Evolutionary conservation across 208 protist genomes (phyloP), one percentile per base, ranked within the genome.

Genomic region (Trypanosomatidae sp.): DNA sequence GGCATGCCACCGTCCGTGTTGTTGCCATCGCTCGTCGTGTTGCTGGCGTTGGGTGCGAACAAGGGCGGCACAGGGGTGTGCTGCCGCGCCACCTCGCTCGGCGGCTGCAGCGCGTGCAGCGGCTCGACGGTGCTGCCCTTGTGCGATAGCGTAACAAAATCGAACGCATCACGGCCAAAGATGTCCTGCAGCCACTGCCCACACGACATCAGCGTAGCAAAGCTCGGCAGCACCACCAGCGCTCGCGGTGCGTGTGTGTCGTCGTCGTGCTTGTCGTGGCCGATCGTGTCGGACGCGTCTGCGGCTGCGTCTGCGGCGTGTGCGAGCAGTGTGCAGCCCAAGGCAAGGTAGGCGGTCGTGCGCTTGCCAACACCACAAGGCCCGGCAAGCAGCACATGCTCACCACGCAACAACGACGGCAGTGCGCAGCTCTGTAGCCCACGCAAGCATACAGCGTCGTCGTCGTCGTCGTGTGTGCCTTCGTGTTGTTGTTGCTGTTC

Each of bases 91-190:
- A 35, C n/a, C 11, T 35, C 11, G 11, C n/a, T 35, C 11, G 30
- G 11, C n/a, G 11, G 11, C n/a, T n/a, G 11, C 30, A 35, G 30
- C 30, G n/a, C n/a, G n/a, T 35, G 30, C 11, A 35, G n/a, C 30
- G 30, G 30, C 30, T 35, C 11, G 11, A 35, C 11, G 11, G 30
- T 15, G 11, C 11, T 35, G n/a, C 30, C n/a, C 15, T 5, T 37
- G 6, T 18, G 41, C 25, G 2, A 13, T 38, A 88, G 62, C 1
- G 67, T 80, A 32, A 66, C 50, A 1, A 53, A 53, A 1, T 35
- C 13, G 48, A 88, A 88, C 0, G 71, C 69, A n/a, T 61, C 59
- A 0, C 53, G 52, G 30, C 67, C 74, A 46, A 88, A 88, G 30
- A 82, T 55, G 32, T 55, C 27, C 19, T 53, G 47, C 11, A 88